phyloP scores from a whole-genome alignment of 441 rosid species.

The Adansonia rubrostipa region DNA sequence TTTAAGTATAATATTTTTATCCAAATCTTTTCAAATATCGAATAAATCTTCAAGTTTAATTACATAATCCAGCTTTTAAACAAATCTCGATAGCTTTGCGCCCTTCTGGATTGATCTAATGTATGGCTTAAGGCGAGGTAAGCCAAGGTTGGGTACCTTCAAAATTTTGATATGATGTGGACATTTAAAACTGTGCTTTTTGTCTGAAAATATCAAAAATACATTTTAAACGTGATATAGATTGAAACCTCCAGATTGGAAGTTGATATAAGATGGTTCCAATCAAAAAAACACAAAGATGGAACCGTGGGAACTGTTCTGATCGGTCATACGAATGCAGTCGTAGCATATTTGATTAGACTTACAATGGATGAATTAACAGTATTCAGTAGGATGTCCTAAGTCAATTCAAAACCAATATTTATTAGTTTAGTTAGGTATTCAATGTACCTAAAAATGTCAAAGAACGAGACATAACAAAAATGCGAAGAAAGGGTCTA shows the following conservation, averaged over 20 bases:
- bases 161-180: background rate
- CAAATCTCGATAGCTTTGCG: background rate
- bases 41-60: too few relatives aligned
- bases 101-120: background rate
- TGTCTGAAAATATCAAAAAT: background rate
- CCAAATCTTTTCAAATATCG: too few relatives aligned
- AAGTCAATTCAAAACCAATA: background rate
- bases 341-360: background rate
- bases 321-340: too few relatives aligned
- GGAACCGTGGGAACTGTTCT: too few relatives aligned
- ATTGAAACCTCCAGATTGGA: background rate
- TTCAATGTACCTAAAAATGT: constrained; percentile 13
- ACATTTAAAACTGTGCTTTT: background rate
- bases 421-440: constrained; percentile 11
- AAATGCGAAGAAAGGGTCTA: background rate
- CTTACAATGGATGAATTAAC: background rate
- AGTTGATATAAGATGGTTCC: background rate
- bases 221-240: background rate
- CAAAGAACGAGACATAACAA: background rate
- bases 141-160: background rate
- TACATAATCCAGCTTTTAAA: too few relatives aligned
- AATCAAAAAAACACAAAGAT: too few relatives aligned
- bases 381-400: background rate
- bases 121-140: background rate
- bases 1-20: too few relatives aligned